Evolutionary conservation across 257 asterid species (phyloP), one percentile per base, ranked within the genome.

Genomic region (Plantago elongata): DNA sequence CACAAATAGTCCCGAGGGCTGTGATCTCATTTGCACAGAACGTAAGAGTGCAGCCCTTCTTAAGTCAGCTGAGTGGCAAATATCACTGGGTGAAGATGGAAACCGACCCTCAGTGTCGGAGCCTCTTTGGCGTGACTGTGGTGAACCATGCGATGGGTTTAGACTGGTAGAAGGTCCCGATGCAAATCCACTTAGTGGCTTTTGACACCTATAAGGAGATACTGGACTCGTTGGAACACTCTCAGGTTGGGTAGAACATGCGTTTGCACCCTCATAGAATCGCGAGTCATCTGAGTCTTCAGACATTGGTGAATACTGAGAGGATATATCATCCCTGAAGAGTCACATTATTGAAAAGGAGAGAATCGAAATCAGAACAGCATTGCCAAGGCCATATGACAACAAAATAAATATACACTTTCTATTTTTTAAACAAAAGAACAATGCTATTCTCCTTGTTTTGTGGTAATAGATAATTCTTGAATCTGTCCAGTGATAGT

Each of bases 11-110:
- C 82, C 86, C 4, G 64, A 43, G 46, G 99, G 91, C 38, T 89
- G 97, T 4, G 94, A 54, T 74, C 95, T 80, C 97, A 93, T 87
- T 69, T 92, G 97, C 75, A 89, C 99, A 3, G 96, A 89, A 12
- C 97, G 79, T 63, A 89, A 49, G 57, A 89, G 97, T 11, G 96
- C 94, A 8, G 99, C 95, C 71, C 90, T 83, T 68, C 99, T 68
- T 54, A 93, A 64, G 77, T 93, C 97, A 54, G 95, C 95, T 9
- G 96, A 87, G 82, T 93, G 99, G 83, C 97, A 93, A 65, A 93
- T 89, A 71, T 93, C 99, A 51, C 97, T 93, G 5, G 99, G 99
- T 12, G 97, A 93, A 22, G 99, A 87, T 11, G 99, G 99, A 68
- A 89, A 89, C 7, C 95, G 88, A 1, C 92, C 94, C 80, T 93